Percentiles rank a stretch among this genome's conserved stretches.
Conservation (phyloP, 169 alveolate species). For the Theileria orientalis region DNA sequence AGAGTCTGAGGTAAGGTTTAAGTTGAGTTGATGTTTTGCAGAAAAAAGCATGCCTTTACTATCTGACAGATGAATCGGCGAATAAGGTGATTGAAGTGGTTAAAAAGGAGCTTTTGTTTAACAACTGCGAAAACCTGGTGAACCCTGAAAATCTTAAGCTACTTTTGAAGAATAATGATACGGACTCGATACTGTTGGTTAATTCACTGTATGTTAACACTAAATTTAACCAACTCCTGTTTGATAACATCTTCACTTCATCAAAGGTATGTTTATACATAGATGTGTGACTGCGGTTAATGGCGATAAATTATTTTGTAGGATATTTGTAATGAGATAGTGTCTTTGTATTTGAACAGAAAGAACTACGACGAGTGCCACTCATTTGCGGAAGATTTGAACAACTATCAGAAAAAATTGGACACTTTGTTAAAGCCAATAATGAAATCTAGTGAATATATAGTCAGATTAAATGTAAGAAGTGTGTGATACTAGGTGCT, state of each 20-base stretch:
- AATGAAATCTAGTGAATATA: not conserved
- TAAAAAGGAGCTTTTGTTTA: constrained; percentile 29
- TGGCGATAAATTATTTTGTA: not conserved
- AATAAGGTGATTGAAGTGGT: constrained; percentile 28
- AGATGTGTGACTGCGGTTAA: too few species aligned
- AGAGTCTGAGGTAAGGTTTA: constrained; percentile 15
- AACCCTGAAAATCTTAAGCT: constrained; percentile 3
- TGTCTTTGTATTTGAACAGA: not conserved
- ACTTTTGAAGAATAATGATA: constrained; percentile 2
- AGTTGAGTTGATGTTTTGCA: not conserved
- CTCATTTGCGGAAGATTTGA: constrained; percentile 4
- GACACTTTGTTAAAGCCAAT: constrained; percentile 5
- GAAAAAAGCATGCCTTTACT: constrained; percentile 27
- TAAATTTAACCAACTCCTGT: constrained; percentile 8
- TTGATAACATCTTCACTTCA: constrained; percentile 33
- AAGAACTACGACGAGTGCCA: not conserved
- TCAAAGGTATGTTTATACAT: constrained; percentile 17
- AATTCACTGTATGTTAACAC: constrained; percentile 28
- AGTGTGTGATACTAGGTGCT: not conserved
- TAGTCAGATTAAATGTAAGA: not conserved
- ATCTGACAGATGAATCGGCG: constrained; percentile 10
- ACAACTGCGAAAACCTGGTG: constrained; percentile 21
- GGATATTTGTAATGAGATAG: not conserved
- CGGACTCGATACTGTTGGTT: constrained; percentile 9
- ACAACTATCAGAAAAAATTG: not conserved